Percentiles rank a stretch among this genome's conserved stretches.
These are phyloP conservation scores for Dictyophora rubrovolvata DNA, from an alignment of 768 basidiomycete genomes.

Conservation along the genomic window DNA sequence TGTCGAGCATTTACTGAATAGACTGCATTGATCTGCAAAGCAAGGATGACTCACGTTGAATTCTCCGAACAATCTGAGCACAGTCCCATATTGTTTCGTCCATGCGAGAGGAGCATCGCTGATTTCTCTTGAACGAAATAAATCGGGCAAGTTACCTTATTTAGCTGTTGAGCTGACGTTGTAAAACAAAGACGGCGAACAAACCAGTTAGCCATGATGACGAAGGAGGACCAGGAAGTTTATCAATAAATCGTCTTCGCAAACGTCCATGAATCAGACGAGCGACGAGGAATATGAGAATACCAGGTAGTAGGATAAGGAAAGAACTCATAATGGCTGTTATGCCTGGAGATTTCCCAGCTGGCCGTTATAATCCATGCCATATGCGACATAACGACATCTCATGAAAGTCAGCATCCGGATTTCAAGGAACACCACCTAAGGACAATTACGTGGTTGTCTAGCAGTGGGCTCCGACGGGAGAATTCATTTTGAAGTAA, in stretches of 20 bases:
- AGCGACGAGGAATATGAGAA: not conserved
- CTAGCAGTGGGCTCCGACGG: not conserved
- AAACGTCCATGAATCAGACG: not conserved
- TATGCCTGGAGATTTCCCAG: not conserved
- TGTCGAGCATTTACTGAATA: not conserved
- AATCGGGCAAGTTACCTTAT: constrained; percentile 4
- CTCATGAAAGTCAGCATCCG: not conserved
- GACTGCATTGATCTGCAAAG: too few species aligned
- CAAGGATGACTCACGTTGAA: not conserved
- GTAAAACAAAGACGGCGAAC: not conserved
- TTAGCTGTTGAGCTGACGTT: not conserved
- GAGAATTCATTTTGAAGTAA: not conserved
- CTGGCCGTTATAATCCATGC: too few species aligned
- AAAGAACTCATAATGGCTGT: not conserved
- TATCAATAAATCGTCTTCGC: not conserved
- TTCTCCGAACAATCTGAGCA: not conserved
- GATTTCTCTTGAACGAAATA: not conserved
- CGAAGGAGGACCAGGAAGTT: not conserved
- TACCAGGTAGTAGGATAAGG: not conserved
- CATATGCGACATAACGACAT: not conserved
- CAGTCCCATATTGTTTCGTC: constrained; percentile 1
- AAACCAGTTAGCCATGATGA: constrained; percentile 2
- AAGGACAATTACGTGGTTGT: not conserved
- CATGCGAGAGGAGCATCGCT: not conserved
- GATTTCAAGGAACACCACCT: not conserved